Percentiles rank a stretch among this genome's conserved stretches.
These are phyloP conservation scores for Verbena officinalis DNA, from an alignment of 257 asterid genomes.

Conservation along the genomic window DNA sequence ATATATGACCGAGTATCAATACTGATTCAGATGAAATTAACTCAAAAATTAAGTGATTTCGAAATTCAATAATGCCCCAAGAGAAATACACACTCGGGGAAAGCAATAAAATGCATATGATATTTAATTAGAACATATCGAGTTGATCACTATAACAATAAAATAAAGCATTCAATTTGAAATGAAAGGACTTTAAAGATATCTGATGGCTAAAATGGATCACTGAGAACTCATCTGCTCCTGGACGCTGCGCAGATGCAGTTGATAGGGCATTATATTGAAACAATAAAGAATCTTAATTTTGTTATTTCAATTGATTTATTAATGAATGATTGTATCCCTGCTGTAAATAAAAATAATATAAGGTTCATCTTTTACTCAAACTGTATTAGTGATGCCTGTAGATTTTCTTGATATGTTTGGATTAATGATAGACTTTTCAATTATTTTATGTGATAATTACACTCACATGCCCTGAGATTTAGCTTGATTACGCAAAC, in stretches of 20 bases:
- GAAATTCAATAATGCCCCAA: neutral
- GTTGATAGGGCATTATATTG: conserved; percentile 39
- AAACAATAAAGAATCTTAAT: conserved; percentile 6
- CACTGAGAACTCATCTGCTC: conserved; percentile 33
- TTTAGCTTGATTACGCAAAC: too few relatives aligned
- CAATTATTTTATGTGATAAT: too few relatives aligned
- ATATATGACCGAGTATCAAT: too few relatives aligned
- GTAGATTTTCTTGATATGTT: too few relatives aligned
- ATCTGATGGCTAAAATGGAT: conserved; percentile 29
- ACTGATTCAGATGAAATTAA: neutral
- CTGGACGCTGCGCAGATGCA: conserved; percentile 43
- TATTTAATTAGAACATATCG: conserved; percentile 13
- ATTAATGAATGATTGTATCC: conserved; percentile 6
- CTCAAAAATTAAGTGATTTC: neutral
- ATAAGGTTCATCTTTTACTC: neutral
- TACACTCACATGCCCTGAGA: too few relatives aligned
- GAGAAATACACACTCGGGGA: too few relatives aligned
- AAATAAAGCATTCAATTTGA: conserved; percentile 28
- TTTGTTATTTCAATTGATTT: conserved; percentile 11
- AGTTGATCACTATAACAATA: conserved; percentile 13
- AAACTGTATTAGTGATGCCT: too few relatives aligned
- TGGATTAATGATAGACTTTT: too few relatives aligned
- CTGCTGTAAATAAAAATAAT: conserved; percentile 4
- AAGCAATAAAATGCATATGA: neutral
- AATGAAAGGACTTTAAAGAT: conserved; percentile 22